phyloP scores from a whole-genome alignment of 2,329 filamentous ascomycete species.

The Phaeomoniella chlamydospora region DNA sequence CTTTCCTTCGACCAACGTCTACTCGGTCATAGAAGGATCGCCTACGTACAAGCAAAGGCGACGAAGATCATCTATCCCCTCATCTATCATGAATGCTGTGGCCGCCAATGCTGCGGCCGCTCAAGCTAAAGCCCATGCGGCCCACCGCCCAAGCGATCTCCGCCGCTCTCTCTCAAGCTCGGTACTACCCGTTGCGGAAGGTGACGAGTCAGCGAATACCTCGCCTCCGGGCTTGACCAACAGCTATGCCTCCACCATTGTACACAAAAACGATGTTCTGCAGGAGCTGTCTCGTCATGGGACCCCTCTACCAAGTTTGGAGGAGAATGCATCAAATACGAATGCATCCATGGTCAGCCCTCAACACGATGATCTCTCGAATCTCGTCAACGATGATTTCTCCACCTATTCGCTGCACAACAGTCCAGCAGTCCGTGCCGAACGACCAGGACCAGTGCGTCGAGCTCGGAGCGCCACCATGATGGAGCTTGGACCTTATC shows the following conservation, averaged over 20 bases:
- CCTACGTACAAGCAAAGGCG: constrained; percentile 97
- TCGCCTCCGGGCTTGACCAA: constrained; percentile 66
- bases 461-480: constrained; percentile 87
- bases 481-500: constrained; percentile 92
- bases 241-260: constrained; percentile 52
- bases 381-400: constrained; percentile 48
- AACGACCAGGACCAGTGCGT: constrained; percentile 60
- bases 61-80: constrained; percentile 82
- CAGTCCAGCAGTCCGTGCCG: constrained; percentile 44
- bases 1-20: constrained; percentile 65
- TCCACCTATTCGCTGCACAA: constrained; percentile 38
- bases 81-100: constrained; percentile 58
- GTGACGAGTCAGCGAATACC: constrained; percentile 63
- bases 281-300: constrained; percentile 72
- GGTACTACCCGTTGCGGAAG: constrained; percentile 66
- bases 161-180: constrained; percentile 82
- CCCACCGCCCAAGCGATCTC: constrained; percentile 76
- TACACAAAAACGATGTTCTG: constrained; percentile 66
- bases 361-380: constrained; percentile 51
- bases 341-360: constrained; percentile 47
- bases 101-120: constrained; percentile 31
- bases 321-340: constrained; percentile 67
- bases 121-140: constrained; percentile 36
- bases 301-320: constrained; percentile 74
- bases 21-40: constrained; percentile 92